Conservation (phyloP, 495 filamentous ascomycete genomes). For the Hypoxylon intermedium region DNA sequence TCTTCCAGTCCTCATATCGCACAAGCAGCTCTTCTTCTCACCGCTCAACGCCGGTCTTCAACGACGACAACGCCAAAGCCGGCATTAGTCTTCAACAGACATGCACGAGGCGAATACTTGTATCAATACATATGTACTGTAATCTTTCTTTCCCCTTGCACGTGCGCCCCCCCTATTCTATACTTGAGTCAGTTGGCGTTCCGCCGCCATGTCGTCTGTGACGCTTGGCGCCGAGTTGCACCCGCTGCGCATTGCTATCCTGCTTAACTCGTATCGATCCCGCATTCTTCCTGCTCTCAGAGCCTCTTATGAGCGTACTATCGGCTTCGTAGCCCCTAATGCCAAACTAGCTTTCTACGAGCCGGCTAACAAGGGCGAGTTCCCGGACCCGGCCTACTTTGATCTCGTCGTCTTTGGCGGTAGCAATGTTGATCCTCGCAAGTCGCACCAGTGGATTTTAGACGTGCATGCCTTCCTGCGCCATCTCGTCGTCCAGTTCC, state of each 20-base stretch:
- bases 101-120: constrained; percentile 20
- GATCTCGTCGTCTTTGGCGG: constrained; percentile 58
- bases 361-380: constrained; percentile 48
- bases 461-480: constrained; percentile 53
- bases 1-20: neutral
- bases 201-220: constrained; percentile 18
- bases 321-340: constrained; percentile 42
- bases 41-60: constrained; percentile 24
- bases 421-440: constrained; percentile 54
- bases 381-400: constrained; percentile 52
- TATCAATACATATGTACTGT: constrained; percentile 1
- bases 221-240: constrained; percentile 11
- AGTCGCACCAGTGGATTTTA: constrained; percentile 52
- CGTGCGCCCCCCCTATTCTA: neutral
- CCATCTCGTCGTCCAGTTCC: constrained; percentile 44
- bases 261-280: constrained; percentile 55
- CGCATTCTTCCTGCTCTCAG: constrained; percentile 47
- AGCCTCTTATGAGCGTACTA: constrained; percentile 50
- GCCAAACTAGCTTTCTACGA: constrained; percentile 48
- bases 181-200: constrained; percentile 2
- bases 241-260: constrained; percentile 50
- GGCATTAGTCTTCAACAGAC: constrained; percentile 38
- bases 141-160: constrained; percentile 1
- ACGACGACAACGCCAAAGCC: constrained; percentile 19
- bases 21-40: neutral